Base-by-base conservation (phyloP, 179 eudicot species). In the Carnegiea gigantea region DNA sequence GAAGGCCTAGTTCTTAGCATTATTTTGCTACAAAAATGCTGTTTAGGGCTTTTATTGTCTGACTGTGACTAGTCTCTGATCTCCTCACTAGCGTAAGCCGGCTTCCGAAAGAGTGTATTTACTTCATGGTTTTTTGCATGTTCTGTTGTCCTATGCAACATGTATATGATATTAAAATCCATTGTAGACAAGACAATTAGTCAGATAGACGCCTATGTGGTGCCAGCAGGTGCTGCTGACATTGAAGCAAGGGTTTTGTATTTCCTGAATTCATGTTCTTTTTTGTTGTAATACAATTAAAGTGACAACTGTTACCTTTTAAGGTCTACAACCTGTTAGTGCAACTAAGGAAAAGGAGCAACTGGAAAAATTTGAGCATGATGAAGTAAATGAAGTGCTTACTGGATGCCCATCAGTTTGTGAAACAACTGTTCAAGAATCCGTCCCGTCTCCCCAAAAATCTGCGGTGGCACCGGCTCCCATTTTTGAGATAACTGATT, bases 401-500 rank as follows among this genome's bases (percentile, higher is more conserved):
- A 23, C 36, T 23, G 76, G 79, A 57, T 44, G 51, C 14, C 79
- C 46, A 54, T 59, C 54, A 46, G 79, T 51, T 60, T 70, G 53
- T 71, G 83, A 73, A 33, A 30, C 79, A 30, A 64, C 75, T 13
- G 71, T 24, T 73, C 86, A 20, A 70, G 44, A 30, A 70, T 77
- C 83, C 7, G 33, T 28, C 64, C 57, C 64, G 78, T 68, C 75
- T 26, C 36, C 43, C 26, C 46, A 72, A 53, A 44, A 72, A 65
- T 14, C 77, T 33, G 15, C 54, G 11, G 20, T 71, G 26, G 77
- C n/a, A 23, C 40, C 80, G 40, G 5, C 2, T 70, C 74, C 67
- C 4, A 40, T 84, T 18, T 71, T 80, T 73, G 81, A 76, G 33
- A 53, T 89, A 26, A 73, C 51, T 82, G 83, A 81, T 65, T 84